Evolutionary conservation across 768 basidiomycete genomes (phyloP), one percentile per base, ranked within the genome.

Genomic region (Phanerochaete carnosa): DNA sequence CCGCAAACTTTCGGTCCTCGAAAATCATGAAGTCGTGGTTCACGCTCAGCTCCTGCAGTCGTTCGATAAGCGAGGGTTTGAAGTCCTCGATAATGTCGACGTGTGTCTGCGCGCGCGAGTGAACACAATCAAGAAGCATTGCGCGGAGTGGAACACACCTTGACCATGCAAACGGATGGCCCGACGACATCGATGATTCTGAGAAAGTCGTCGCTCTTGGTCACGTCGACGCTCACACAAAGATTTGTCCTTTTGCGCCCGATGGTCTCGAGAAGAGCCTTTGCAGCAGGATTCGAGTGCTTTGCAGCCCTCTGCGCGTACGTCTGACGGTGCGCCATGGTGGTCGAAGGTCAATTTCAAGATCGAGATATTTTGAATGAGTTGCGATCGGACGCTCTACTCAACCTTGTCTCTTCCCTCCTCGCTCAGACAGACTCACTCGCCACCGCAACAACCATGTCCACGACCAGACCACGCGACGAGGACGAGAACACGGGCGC

Each of bases 1-100:
- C 97, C 3, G 97, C 96, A 68, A 99, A 99, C 74, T 99, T 99
- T 65, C 97, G 82, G 77, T 99, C 97, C 77, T 98, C 97, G 67
- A 98, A 99, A 67, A 98, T 95, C 55, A 96, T 73, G 76, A 98
- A 99, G 69, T 97, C 93, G 64, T 97, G 86, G 71, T 90, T 88
- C 49, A 74, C 69, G 69, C 89, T 87, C 7, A 98, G 83, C 35
- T 79, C 78, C 61, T 85, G 81, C 45, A 99, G 79, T 46, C 81
- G 79, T 45, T 84, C 77, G 58, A 95, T 84, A 49, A 98, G 74
- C 7, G 80, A 81, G 11, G 77, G 73, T 47, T 94, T 85, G 72
- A 94, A 98, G 75, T 98, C 95, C 66, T 94, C 89, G 59, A 99
- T 80, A 65, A 99, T 90, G 73, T 99, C 97, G 65, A 98, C 83